Percentiles rank a stretch among this genome's conserved stretches.
phyloP scores from a whole-genome alignment of 2,329 filamentous ascomycete species.

The Beauveria sp. region DNA sequence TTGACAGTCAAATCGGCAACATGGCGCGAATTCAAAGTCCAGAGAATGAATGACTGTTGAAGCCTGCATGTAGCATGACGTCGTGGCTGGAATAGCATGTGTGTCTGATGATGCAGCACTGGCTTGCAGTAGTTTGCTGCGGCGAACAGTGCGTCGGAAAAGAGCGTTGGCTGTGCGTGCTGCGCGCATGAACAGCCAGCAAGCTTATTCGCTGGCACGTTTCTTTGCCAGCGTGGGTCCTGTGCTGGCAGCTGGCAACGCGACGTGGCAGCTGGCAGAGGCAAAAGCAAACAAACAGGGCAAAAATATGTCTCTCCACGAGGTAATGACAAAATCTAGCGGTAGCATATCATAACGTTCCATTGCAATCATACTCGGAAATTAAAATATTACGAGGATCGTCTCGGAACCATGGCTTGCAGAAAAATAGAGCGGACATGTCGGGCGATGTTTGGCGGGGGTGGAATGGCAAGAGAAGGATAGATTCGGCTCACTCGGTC shows the following conservation, averaged over 20 bases:
- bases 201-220: background rate
- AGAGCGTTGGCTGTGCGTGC: background rate
- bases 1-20: too few species aligned
- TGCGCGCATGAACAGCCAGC: background rate
- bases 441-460: background rate
- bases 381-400: background rate
- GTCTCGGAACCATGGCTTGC: background rate
- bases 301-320: background rate
- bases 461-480: slow-evolving; percentile 8
- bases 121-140: slow-evolving; percentile 5
- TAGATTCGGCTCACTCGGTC: slow-evolving; percentile 11
- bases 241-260: background rate
- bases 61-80: background rate
- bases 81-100: background rate
- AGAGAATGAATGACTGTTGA: too few species aligned
- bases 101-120: background rate
- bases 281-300: background rate
- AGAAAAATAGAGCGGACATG: background rate
- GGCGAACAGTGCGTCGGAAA: background rate
- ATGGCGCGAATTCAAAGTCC: background rate
- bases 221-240: background rate
- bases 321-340: too few species aligned
- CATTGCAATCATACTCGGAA: background rate
- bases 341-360: background rate
- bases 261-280: background rate